A percentile compares a stretch with the other conserved stretches of the same genome.
Conservation (phyloP, 2,329 filamentous ascomycete genomes). For the Capronia coronata region DNA sequence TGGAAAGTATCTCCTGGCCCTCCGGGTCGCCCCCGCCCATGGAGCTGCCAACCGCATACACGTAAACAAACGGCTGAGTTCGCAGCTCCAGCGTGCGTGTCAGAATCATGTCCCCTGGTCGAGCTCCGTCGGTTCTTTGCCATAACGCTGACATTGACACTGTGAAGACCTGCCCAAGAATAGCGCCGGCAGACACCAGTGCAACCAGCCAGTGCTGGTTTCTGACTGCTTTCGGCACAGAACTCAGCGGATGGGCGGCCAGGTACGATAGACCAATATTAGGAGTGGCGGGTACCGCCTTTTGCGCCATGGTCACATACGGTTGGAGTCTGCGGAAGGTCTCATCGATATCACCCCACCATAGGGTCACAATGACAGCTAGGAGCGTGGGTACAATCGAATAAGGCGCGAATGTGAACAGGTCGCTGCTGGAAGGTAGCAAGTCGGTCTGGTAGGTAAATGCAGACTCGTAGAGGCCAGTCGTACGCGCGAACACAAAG, state of each 20-base stretch:
- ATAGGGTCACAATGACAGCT: slow-evolving; percentile 15
- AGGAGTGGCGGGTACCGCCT: slow-evolving; percentile 1
- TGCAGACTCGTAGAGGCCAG: slow-evolving; percentile 9
- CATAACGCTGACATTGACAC: slow-evolving; percentile 12
- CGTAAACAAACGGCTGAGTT: slow-evolving; percentile 6
- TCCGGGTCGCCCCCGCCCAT: slow-evolving; percentile 1
- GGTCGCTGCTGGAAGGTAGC: neutral
- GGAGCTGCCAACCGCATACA: neutral
- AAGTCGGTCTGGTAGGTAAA: slow-evolving; percentile 8
- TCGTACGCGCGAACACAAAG: neutral
- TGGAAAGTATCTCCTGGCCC: neutral
- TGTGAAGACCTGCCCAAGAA: slow-evolving; percentile 7
- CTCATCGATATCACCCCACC: slow-evolving; percentile 21
- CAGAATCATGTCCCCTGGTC: neutral
- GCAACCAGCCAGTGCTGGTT: slow-evolving; percentile 9
- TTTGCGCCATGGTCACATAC: slow-evolving; percentile 17
- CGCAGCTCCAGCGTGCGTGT: slow-evolving; percentile 4
- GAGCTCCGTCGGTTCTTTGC: slow-evolving; percentile 7
- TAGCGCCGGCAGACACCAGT: slow-evolving; percentile 4
- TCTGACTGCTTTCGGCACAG: slow-evolving; percentile 3
- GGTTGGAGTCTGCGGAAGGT: slow-evolving; percentile 19
- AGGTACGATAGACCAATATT: slow-evolving; percentile 9
- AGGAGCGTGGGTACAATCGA: slow-evolving; percentile 17
- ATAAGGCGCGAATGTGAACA: slow-evolving; percentile 15
- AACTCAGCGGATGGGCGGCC: neutral